phyloP scores from a whole-genome alignment of 2,329 filamentous ascomycete species.

The Microsporum canis region DNA sequence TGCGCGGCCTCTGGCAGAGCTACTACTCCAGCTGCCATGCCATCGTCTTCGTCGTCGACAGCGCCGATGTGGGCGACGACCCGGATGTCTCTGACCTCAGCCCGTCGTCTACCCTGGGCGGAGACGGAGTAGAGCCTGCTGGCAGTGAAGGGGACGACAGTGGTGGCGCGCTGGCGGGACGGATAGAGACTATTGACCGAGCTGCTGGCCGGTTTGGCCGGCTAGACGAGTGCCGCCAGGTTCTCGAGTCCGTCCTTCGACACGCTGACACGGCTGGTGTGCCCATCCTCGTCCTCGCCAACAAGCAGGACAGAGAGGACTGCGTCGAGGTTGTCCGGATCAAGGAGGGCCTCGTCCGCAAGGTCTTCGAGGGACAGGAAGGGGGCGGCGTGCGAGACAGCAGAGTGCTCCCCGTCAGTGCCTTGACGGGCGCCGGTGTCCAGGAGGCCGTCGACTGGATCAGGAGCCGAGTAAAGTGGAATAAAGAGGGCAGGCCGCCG shows the following conservation, averaged over 20 bases:
- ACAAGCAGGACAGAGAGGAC: slow-evolving; percentile 96
- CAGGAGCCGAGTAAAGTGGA: slow-evolving; percentile 84
- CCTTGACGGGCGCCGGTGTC: slow-evolving; percentile 71
- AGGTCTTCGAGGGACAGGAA: slow-evolving; percentile 90
- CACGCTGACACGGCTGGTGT: slow-evolving; percentile 83
- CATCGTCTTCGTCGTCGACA: slow-evolving; percentile 96
- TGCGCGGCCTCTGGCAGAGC: slow-evolving; percentile 86
- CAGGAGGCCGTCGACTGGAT: slow-evolving; percentile 97
- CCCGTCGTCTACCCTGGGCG: neutral
- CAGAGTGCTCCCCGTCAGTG: slow-evolving; percentile 79
- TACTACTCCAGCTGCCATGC: slow-evolving; percentile 93
- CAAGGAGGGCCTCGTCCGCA: slow-evolving; percentile 90
- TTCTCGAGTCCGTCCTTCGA: slow-evolving; percentile 81
- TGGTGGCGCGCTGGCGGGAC: slow-evolving; percentile 18
- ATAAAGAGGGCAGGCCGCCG: slow-evolving; percentile 83
- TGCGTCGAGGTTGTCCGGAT: slow-evolving; percentile 95
- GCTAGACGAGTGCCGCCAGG: slow-evolving; percentile 76
- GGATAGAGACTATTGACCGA: slow-evolving; percentile 27
- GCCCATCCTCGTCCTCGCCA: slow-evolving; percentile 81
- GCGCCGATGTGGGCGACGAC: slow-evolving; percentile 74
- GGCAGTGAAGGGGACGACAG: slow-evolving; percentile 3
- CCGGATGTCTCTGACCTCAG: slow-evolving; percentile 50
- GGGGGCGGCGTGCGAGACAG: slow-evolving; percentile 77
- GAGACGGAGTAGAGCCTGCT: neutral
- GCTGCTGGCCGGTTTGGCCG: slow-evolving; percentile 37